Evolutionary conservation across 2,329 filamentous ascomycete species (phyloP).

Genomic region (Fusarium sp.): DNA sequence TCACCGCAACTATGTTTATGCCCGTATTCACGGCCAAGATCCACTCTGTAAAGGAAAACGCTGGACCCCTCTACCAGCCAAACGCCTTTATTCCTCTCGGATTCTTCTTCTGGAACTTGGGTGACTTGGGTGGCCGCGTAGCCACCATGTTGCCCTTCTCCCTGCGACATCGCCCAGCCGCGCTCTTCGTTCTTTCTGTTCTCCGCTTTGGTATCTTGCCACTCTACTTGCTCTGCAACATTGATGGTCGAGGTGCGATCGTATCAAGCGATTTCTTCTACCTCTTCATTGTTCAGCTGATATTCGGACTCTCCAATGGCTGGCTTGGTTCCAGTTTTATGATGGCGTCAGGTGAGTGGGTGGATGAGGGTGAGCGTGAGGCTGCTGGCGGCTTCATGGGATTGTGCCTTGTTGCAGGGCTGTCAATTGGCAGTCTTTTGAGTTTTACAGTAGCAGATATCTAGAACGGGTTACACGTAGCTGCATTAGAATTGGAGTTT

Average conservation of each 20-base stretch:
- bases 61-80: constrained; percentile 75
- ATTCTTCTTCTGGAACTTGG: constrained; percentile 94
- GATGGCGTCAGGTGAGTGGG: constrained; percentile 89
- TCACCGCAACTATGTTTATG: constrained; percentile 91
- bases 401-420: constrained; percentile 85
- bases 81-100: constrained; percentile 89
- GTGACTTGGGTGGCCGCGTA: constrained; percentile 85
- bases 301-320: constrained; percentile 89
- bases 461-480: constrained; percentile 44
- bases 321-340: constrained; percentile 90
- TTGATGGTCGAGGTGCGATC: constrained; percentile 80
- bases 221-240: constrained; percentile 91
- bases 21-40: constrained; percentile 88
- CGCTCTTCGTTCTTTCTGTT: constrained; percentile 78
- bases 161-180: constrained; percentile 73
- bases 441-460: constrained; percentile 81
- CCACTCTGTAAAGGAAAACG: constrained; percentile 59
- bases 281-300: constrained; percentile 83
- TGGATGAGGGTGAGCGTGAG: constrained; percentile 86
- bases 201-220: constrained; percentile 81
- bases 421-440: constrained; percentile 88
- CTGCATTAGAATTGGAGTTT: constrained; percentile 29
- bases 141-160: constrained; percentile 71
- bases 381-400: constrained; percentile 96
- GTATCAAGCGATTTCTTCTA: constrained; percentile 91